Evolutionary conservation across 495 filamentous ascomycete species (phyloP).

Genomic region (Elaphomyces granulatus): DNA sequence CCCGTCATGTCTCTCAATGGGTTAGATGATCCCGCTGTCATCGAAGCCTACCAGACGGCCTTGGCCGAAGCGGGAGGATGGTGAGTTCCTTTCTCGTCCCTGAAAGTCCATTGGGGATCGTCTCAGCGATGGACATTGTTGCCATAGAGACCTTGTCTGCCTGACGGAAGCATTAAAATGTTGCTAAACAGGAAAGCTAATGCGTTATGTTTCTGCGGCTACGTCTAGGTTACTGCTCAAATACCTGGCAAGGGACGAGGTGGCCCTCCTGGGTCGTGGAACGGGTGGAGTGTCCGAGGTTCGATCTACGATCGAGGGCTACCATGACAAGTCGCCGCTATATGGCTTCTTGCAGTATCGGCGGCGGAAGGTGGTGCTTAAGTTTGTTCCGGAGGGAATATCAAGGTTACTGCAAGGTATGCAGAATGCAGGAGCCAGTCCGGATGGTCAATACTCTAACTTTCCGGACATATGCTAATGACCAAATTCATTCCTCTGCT

Average conservation of each 20-base stretch:
- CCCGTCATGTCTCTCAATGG: constrained; percentile 91
- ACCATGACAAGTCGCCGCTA: constrained; percentile 71
- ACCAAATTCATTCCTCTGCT: constrained; percentile 4
- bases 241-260: constrained; percentile 77
- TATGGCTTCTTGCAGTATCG: constrained; percentile 88
- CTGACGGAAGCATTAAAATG: no score
- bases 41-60: constrained; percentile 72
- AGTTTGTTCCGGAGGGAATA: constrained; percentile 79
- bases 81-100: no score
- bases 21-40: constrained; percentile 65
- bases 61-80: constrained; percentile 83
- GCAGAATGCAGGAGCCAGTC: no score
- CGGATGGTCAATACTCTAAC: background rate
- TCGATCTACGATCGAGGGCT: constrained; percentile 57
- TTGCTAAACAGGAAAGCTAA: no score
- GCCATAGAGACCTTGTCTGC: no score
- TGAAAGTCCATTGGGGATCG: no score
- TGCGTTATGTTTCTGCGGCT: background rate
- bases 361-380: constrained; percentile 78
- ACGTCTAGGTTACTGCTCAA: constrained; percentile 80
- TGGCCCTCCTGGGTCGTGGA: constrained; percentile 64
- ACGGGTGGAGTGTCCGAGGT: constrained; percentile 76
- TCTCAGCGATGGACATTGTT: no score
- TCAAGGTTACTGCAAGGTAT: constrained; percentile 84
- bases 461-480: constrained; percentile 1